Conservation (phyloP, 1,284 basidiomycete genomes). For the Ustilago xerochloae region DNA sequence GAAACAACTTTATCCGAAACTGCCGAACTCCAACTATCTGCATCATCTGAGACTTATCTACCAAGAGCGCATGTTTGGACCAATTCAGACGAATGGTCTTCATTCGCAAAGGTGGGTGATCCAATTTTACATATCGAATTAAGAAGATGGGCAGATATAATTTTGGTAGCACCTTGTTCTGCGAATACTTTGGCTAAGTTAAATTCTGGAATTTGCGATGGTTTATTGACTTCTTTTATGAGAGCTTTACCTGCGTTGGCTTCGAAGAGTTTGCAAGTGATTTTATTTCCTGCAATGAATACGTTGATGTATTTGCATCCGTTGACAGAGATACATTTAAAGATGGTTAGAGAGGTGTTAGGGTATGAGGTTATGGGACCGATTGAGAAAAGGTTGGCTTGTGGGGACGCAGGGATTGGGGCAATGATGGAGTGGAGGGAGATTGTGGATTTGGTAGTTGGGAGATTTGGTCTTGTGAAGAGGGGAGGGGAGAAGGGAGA, state of each 20-base stretch:
- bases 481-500: background rate
- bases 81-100: slow-evolving; percentile 88
- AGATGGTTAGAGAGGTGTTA: slow-evolving; percentile 77
- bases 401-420: slow-evolving; percentile 83
- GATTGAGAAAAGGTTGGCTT: slow-evolving; percentile 85
- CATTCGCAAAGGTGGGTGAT: slow-evolving; percentile 80
- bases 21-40: too few relatives aligned
- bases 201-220: slow-evolving; percentile 87
- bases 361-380: slow-evolving; percentile 86
- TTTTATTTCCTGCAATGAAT: slow-evolving; percentile 97
- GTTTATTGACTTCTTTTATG: slow-evolving; percentile 87
- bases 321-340: slow-evolving; percentile 84
- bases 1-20: too few relatives aligned
- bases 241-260: slow-evolving; percentile 76
- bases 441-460: slow-evolving; percentile 47
- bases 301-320: slow-evolving; percentile 96
- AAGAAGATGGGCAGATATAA: slow-evolving; percentile 92
- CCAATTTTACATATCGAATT: slow-evolving; percentile 94
- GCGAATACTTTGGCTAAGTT: slow-evolving; percentile 96
- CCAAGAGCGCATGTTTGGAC: slow-evolving; percentile 78
- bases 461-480: slow-evolving; percentile 25
- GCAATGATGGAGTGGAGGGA: slow-evolving; percentile 64
- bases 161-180: slow-evolving; percentile 91
- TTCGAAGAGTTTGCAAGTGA: slow-evolving; percentile 79
- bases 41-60: background rate